phyloP scores from a whole-genome alignment of 2,329 filamentous ascomycete genomes.

The Clarireedia monteithiana region DNA sequence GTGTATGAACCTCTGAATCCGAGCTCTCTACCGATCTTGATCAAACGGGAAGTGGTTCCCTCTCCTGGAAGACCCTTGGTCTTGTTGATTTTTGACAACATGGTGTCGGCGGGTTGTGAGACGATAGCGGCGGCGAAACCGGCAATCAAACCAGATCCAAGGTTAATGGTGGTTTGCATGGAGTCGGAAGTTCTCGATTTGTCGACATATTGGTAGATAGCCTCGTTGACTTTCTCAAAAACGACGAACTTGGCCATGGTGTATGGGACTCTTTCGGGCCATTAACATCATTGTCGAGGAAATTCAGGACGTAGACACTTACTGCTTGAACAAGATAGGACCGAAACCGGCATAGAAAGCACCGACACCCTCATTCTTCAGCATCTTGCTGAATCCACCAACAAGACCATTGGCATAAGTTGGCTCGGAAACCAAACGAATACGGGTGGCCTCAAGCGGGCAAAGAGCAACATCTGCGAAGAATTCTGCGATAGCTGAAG shows the following conservation, averaged over 20 bases:
- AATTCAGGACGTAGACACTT: constrained; percentile 29
- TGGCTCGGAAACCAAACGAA: constrained; percentile 84
- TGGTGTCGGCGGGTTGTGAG: constrained; percentile 87
- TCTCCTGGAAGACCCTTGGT: constrained; percentile 81
- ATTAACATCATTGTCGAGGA: background rate
- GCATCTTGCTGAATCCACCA: constrained; percentile 74
- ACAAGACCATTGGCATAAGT: constrained; percentile 76
- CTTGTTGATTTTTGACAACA: constrained; percentile 97
- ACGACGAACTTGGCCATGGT: constrained; percentile 95
- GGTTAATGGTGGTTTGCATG: constrained; percentile 73
- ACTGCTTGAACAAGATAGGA: constrained; percentile 77
- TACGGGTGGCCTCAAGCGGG: constrained; percentile 88
- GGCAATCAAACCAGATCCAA: constrained; percentile 67
- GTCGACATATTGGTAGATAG: constrained; percentile 60
- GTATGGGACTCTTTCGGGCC: constrained; percentile 61
- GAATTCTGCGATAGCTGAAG: constrained; percentile 57
- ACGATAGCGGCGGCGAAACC: constrained; percentile 82
- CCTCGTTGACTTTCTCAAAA: constrained; percentile 80
- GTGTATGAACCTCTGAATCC: constrained; percentile 69
- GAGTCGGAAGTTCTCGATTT: constrained; percentile 61
- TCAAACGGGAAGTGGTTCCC: constrained; percentile 68
- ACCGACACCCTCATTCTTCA: constrained; percentile 72
- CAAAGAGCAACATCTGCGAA: constrained; percentile 77
- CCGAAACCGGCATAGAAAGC: constrained; percentile 91
- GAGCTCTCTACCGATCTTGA: constrained; percentile 86